These are phyloP conservation scores for Auriscalpium vulgare DNA, from an alignment of 768 basidiomycete species.

Conservation along the genomic window DNA sequence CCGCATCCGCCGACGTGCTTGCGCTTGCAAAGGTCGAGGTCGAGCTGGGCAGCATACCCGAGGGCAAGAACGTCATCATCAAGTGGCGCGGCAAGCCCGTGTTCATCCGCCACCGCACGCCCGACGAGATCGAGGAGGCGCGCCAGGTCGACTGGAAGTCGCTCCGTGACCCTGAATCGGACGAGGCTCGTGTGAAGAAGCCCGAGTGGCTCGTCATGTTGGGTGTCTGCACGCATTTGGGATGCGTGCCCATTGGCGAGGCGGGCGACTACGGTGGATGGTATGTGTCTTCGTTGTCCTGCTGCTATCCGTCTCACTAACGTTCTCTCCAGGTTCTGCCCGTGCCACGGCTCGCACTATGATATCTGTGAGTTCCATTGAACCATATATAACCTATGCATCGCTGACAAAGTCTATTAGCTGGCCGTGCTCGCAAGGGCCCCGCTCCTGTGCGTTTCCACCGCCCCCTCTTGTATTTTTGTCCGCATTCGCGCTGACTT, in stretches of 20 bases:
- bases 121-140: conserved; percentile 89
- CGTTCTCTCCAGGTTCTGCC: conserved; percentile 68
- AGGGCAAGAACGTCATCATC: conserved; percentile 95
- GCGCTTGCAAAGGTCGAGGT: conserved; percentile 98
- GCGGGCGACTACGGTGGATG: conserved; percentile 97
- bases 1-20: conserved; percentile 95
- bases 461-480: neutral
- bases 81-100: conserved; percentile 99
- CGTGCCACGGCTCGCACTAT: conserved; percentile 98
- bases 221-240: conserved; percentile 94
- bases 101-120: conserved; percentile 94
- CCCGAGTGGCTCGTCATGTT: conserved; percentile 95
- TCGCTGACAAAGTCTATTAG: conserved; percentile 29
- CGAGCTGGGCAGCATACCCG: conserved; percentile 81
- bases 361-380: conserved; percentile 68
- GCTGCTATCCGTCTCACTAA: neutral
- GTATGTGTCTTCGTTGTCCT: conserved; percentile 36
- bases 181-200: conserved; percentile 83
- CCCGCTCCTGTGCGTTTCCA: conserved; percentile 77
- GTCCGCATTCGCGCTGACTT: too few relatives aligned
- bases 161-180: conserved; percentile 87
- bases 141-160: conserved; percentile 75
- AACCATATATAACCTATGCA: conserved; percentile 2
- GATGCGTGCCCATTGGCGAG: conserved; percentile 98
- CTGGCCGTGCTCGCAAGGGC: conserved; percentile 92